A percentile compares a stretch with the other conserved stretches of the same genome.
Conservation (phyloP, 208 protist genomes). For the Trichomonas gallinae region DNA sequence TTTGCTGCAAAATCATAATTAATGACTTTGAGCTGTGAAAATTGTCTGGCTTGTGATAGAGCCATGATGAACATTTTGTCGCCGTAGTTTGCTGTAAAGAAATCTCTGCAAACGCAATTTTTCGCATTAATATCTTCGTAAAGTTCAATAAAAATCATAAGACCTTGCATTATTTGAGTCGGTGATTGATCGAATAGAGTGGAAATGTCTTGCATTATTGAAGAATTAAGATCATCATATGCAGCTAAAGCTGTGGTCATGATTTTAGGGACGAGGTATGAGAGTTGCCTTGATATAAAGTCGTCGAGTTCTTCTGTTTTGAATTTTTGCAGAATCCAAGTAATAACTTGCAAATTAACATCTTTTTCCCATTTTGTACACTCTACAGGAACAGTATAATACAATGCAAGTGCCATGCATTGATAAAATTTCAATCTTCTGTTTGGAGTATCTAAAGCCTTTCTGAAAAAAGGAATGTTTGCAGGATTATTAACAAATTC, state of each 20-base stretch:
- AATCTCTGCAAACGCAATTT: neutral
- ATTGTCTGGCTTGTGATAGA: neutral
- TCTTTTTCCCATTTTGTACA: neutral
- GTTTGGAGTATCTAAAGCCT: neutral
- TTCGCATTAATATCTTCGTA: neutral
- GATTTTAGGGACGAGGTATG: neutral
- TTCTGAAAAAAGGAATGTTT: neutral
- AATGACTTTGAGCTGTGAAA: neutral
- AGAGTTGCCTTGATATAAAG: neutral
- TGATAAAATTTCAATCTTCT: neutral
- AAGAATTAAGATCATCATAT: neutral
- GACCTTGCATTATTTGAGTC: neutral
- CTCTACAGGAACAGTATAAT: neutral
- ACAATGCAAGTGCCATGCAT: neutral
- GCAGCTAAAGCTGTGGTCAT: neutral
- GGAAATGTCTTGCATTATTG: neutral
- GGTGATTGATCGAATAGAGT: neutral
- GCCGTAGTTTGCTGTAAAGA: neutral
- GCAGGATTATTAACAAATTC: neutral
- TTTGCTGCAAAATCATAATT: neutral
- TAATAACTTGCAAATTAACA: neutral
- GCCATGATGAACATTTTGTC: neutral
- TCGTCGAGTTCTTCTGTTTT: neutral
- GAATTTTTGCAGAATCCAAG: neutral
- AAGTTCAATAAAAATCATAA: neutral